Conservation (phyloP, 768 basidiomycete species). For the Russula foetens region DNA sequence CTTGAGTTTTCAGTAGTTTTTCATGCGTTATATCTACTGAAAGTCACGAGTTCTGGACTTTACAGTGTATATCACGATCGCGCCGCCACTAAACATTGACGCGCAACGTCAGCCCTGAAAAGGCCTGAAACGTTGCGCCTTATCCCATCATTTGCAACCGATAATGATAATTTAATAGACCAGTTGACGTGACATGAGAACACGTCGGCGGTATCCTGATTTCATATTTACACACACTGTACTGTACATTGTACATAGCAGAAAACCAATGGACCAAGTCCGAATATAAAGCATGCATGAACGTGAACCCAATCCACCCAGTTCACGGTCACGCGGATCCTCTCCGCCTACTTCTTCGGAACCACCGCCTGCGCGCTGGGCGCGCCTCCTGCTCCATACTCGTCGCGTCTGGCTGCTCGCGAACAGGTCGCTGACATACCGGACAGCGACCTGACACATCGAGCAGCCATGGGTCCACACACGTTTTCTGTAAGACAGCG, state of each 20-base stretch:
- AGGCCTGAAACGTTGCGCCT: too few relatives aligned
- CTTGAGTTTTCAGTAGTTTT: too few relatives aligned
- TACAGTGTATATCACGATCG: too few relatives aligned
- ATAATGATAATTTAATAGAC: too few relatives aligned
- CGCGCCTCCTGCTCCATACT: conserved; percentile 23
- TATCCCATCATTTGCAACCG: too few relatives aligned
- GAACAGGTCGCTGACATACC: conserved; percentile 72
- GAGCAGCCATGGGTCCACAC: conserved; percentile 83
- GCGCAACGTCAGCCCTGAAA: too few relatives aligned
- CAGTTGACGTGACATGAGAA: too few relatives aligned
- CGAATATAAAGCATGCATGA: neutral
- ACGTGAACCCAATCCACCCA: neutral
- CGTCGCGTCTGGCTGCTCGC: conserved; percentile 33
- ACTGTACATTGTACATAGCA: neutral
- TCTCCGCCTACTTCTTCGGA: conserved; percentile 14
- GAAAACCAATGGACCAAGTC: neutral
- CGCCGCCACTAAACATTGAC: too few relatives aligned
- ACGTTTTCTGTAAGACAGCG: conserved; percentile 53
- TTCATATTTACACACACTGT: neutral
- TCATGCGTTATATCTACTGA: too few relatives aligned
- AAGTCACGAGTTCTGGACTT: too few relatives aligned
- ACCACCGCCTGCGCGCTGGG: conserved; percentile 18
- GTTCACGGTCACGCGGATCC: neutral
- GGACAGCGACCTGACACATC: conserved; percentile 86
- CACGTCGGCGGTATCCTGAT: too few relatives aligned